Evolutionary conservation across 768 basidiomycete species (phyloP).

Genomic region (Pleurotus ostreatus): DNA sequence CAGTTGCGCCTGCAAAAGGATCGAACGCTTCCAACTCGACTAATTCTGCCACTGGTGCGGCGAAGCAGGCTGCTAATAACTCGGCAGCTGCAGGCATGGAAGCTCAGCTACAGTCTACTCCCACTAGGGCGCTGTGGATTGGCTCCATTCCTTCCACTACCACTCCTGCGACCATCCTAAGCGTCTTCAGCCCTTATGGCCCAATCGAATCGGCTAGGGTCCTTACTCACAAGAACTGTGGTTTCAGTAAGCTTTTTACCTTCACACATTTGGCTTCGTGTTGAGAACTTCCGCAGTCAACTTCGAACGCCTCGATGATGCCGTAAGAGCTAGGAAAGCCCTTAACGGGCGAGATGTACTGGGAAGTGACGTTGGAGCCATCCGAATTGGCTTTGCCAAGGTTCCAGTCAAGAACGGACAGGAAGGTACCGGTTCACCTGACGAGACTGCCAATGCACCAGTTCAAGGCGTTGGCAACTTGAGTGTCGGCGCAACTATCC

Average conservation of each 20-base stretch:
- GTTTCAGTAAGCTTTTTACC: conserved; percentile 61
- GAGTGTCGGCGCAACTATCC: conserved; percentile 85
- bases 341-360: conserved; percentile 94
- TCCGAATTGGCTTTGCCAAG: conserved; percentile 95
- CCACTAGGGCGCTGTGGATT: conserved; percentile 96
- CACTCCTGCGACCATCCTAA: conserved; percentile 89
- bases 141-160: conserved; percentile 95
- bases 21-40: conserved; percentile 47
- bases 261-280: conserved; percentile 2
- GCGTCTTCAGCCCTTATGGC: conserved; percentile 96
- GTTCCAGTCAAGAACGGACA: conserved; percentile 89
- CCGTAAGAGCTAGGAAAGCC: conserved; percentile 91
- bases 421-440: conserved; percentile 53
- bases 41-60: conserved; percentile 53
- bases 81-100: conserved; percentile 69
- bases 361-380: conserved; percentile 93
- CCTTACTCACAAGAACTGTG: conserved; percentile 96
- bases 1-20: conserved; percentile 83
- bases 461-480: conserved; percentile 83
- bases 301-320: conserved; percentile 96
- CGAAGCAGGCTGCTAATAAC: conserved; percentile 44
- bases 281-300: conserved; percentile 55
- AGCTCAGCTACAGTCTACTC: conserved; percentile 83
- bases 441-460: conserved; percentile 61
- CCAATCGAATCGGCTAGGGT: conserved; percentile 97